These are phyloP conservation scores for Colletotrichum destructivum DNA, from an alignment of 2,329 filamentous ascomycete species.

Conservation along the genomic window DNA sequence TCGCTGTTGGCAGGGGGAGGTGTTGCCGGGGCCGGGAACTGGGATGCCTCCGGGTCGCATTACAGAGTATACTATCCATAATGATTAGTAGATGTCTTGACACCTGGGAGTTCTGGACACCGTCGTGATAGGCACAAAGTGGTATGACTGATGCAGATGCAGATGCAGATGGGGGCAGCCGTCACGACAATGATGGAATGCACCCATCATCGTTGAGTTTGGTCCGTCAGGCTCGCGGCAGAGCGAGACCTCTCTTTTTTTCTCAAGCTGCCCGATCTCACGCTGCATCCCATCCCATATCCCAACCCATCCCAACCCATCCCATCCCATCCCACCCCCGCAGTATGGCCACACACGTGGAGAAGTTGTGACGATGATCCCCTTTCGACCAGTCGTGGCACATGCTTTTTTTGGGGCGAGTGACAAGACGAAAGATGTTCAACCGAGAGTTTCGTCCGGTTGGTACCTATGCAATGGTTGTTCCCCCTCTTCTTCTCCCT, in stretches of 20 bases:
- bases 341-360: slow-evolving; percentile 30
- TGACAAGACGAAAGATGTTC: slow-evolving; percentile 7
- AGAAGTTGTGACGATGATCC: slow-evolving; percentile 11
- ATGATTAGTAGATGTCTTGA: too few relatives aligned
- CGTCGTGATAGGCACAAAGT: too few relatives aligned
- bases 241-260: too few relatives aligned
- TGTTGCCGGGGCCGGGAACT: slow-evolving; percentile 2
- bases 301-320: slow-evolving; percentile 1
- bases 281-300: too few relatives aligned
- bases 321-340: not conserved
- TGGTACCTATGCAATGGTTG: not conserved
- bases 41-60: not conserved
- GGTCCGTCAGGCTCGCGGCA: too few relatives aligned
- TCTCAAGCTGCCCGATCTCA: too few relatives aligned
- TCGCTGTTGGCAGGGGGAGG: not conserved
- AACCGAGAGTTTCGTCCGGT: not conserved
- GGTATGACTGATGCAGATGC: slow-evolving; percentile 1
- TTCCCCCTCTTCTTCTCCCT: too few relatives aligned
- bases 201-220: slow-evolving; percentile 4
- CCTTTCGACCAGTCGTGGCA: not conserved
- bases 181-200: slow-evolving; percentile 6
- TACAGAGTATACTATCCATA: not conserved
- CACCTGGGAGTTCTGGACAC: too few relatives aligned
- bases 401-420: slow-evolving; percentile 1
- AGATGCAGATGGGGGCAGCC: not conserved